Conservation (phyloP, 306 rosid genomes). For the Canavalia gladiata region DNA sequence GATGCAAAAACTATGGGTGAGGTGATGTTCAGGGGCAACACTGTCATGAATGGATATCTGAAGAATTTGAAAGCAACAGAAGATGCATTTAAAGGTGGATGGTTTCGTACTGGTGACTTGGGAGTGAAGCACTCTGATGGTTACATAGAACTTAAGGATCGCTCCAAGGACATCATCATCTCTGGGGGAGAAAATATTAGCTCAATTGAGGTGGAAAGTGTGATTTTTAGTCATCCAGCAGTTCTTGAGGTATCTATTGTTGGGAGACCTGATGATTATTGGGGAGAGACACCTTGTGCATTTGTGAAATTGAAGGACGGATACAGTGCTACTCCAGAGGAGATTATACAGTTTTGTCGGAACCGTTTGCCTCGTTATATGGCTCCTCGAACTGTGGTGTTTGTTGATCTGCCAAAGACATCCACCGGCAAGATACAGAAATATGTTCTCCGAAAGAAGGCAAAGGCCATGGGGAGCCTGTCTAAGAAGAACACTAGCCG, state of each 20-base stretch:
- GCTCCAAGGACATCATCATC: conserved; percentile 86
- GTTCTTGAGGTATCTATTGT: conserved; percentile 85
- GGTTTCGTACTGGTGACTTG: conserved; percentile 86
- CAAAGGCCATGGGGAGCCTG: conserved; percentile 82
- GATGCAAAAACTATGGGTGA: conserved; percentile 89
- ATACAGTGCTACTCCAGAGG: conserved; percentile 53
- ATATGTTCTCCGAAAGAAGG: conserved; percentile 66
- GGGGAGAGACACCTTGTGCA: conserved; percentile 97
- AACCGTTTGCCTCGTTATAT: conserved; percentile 73
- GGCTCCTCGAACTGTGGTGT: conserved; percentile 82
- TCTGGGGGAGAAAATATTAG: conserved; percentile 95
- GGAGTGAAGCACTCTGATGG: conserved; percentile 87
- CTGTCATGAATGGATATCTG: conserved; percentile 87
- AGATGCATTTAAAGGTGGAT: conserved; percentile 82
- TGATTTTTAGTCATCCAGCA: conserved; percentile 75
- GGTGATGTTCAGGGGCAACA: conserved; percentile 90
- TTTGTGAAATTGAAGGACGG: conserved; percentile 87
- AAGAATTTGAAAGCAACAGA: conserved; percentile 70
- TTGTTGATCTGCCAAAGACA: conserved; percentile 81
- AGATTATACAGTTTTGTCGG: conserved; percentile 69
- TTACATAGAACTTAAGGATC: conserved; percentile 83
- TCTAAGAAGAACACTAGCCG: conserved; percentile 62
- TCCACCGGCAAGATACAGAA: conserved; percentile 91
- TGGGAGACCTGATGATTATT: conserved; percentile 79
- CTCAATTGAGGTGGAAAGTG: conserved; percentile 85